Evolutionary conservation across 192 early-diverging fungal genomes (phyloP).

Genomic region (Diversispora eburnea): DNA sequence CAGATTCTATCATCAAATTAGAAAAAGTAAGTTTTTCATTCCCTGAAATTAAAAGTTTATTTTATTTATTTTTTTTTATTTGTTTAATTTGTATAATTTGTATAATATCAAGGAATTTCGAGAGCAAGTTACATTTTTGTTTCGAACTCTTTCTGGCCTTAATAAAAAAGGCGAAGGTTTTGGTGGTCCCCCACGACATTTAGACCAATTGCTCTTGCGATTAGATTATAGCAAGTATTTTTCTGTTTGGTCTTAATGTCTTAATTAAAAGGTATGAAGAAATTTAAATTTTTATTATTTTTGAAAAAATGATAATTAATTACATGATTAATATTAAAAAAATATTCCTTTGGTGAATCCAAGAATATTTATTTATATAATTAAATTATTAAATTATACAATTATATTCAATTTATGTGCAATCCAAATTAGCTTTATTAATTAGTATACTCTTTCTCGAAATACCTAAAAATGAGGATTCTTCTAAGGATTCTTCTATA

Average conservation of each 20-base stretch:
- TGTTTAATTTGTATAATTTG: not conserved
- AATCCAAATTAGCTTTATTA: too few species aligned
- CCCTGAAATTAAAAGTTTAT: not conserved
- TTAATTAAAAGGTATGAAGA: too few species aligned
- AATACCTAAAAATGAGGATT: too few species aligned
- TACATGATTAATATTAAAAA: too few species aligned
- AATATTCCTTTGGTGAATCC: too few species aligned
- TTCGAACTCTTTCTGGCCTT: slow-evolving; percentile 32
- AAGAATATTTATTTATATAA: too few species aligned
- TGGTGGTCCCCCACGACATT: slow-evolving; percentile 30
- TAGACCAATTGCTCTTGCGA: slow-evolving; percentile 38
- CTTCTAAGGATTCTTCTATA: too few species aligned
- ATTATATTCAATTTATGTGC: too few species aligned
- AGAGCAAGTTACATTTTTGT: slow-evolving; percentile 21
- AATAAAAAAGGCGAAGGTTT: slow-evolving; percentile 29
- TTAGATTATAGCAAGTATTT: slow-evolving; percentile 45
- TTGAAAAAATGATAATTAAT: too few species aligned
- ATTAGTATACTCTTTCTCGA: too few species aligned
- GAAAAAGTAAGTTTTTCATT: slow-evolving; percentile 32
- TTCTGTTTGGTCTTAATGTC: slow-evolving; percentile 16
- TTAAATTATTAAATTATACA: too few species aligned
- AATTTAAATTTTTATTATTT: too few species aligned
- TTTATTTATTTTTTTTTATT: slow-evolving; percentile 3
- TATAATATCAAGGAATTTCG: slow-evolving; percentile 33
- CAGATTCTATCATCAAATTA: slow-evolving; percentile 22